Base-by-base conservation (phyloP, 2,329 filamentous ascomycete genomes). In the Ilyonectria mors-panacis region DNA sequence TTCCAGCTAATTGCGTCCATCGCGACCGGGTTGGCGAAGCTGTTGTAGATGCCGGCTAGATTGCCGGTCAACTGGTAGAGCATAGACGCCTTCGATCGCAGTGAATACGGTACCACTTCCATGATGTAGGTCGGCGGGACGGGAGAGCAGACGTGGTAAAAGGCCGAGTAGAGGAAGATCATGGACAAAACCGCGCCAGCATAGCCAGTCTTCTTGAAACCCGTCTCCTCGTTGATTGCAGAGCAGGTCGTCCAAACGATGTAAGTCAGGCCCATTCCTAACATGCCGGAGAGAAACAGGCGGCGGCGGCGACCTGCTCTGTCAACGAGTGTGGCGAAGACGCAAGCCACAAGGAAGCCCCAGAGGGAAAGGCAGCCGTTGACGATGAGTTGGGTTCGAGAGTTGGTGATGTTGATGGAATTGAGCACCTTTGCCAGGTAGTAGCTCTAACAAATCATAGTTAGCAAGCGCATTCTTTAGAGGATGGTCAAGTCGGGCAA, bases 171-270 rank as follows among this genome's bases (percentile, higher is more conserved):
- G 1, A 76, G 48, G 19, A 76, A 76, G 1, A 76, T 76, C 73
- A 76, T 76, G 21, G 82, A 83, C 42, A 88, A 80, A 12, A 86
- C 83, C 4, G 81, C 84, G 19, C 81, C 80, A 1, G 83, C 84
- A 17, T 82, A 81, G 1, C 72, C 72, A 0, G 62, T 73, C 1
- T 74, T 60, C 6, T 75, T 61, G 5, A 74, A 74, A 0, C 75
- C 68, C 53, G 66, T 69, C 30, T 76, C 73, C 30, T 81, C 69
- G 37, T 77, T 81, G 7, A 77, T 72, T 0, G 83, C 81, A 1
- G 81, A 80, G 44, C 78, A 78, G 1, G 81, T 79, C 0, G 85
- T 87, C 81, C 79, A 81, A 21, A 81, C 73, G 30, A 81, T 71
- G 30, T 79, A 82, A 0, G 76, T 78, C 2, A 74, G 21, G 0